phyloP scores from a whole-genome alignment of 2,329 filamentous ascomycete genomes.

The Trichoderma lentiforme region DNA sequence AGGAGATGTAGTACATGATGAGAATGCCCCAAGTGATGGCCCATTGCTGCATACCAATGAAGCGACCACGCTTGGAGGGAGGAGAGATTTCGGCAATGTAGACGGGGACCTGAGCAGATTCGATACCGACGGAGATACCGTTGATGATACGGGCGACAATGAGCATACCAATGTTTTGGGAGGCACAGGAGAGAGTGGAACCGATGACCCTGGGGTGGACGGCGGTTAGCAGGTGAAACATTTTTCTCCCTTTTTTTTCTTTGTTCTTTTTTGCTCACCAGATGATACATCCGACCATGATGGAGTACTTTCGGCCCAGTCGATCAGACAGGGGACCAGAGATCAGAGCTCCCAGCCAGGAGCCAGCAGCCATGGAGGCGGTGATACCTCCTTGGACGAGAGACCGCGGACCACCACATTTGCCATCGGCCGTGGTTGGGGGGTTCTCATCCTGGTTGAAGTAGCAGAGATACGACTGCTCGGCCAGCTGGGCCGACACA shows the following conservation, averaged over 20 bases:
- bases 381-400: slow-evolving; percentile 51
- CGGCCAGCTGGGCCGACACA: slow-evolving; percentile 46
- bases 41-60: slow-evolving; percentile 71
- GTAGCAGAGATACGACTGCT: slow-evolving; percentile 38
- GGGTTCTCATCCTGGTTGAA: slow-evolving; percentile 37
- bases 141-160: slow-evolving; percentile 60
- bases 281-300: slow-evolving; percentile 48
- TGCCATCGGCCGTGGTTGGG: slow-evolving; percentile 29
- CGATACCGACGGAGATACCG: slow-evolving; percentile 64
- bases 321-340: slow-evolving; percentile 50
- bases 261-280: slow-evolving; percentile 41
- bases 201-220: slow-evolving; percentile 43
- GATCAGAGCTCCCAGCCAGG: slow-evolving; percentile 46
- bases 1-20: slow-evolving; percentile 67
- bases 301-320: slow-evolving; percentile 47
- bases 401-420: slow-evolving; percentile 37
- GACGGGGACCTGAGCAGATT: slow-evolving; percentile 65
- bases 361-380: slow-evolving; percentile 50
- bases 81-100: slow-evolving; percentile 64
- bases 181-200: slow-evolving; percentile 43
- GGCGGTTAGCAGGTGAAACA: neutral
- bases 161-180: slow-evolving; percentile 48
- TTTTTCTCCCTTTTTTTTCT: neutral
- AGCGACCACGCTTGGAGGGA: slow-evolving; percentile 56
- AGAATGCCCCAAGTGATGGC: slow-evolving; percentile 66